Conservation (phyloP, 73 alveolate species). For the Stentor coeruleus region DNA sequence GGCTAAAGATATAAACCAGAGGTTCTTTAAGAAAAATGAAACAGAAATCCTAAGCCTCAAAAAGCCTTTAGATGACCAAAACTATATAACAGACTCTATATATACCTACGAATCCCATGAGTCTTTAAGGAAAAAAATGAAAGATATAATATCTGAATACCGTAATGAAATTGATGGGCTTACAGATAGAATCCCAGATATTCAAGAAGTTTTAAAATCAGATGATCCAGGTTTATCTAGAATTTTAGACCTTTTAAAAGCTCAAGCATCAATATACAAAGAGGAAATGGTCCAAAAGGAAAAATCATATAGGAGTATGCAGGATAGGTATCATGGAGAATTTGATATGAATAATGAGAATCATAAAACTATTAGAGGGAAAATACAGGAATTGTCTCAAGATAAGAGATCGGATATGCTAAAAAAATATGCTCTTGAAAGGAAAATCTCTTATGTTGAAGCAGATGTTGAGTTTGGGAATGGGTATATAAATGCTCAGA, state of each 20-base stretch:
- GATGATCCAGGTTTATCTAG: neutral
- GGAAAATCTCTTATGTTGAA: constrained; percentile 14
- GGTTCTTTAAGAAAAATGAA: neutral
- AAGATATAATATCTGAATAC: neutral
- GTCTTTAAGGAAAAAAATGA: neutral
- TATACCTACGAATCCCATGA: neutral
- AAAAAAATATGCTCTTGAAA: neutral
- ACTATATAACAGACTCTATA: neutral
- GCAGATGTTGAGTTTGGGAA: constrained; percentile 7
- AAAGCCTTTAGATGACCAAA: neutral
- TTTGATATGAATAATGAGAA: neutral
- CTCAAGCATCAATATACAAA: neutral
- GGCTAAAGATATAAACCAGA: constrained; percentile 12
- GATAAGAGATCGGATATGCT: constrained; percentile 1
- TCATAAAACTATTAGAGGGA: neutral
- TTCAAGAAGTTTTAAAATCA: neutral
- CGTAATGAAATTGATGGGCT: neutral
- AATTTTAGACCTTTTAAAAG: neutral
- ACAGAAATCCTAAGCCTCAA: neutral
- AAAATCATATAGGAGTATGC: constrained; percentile 7
- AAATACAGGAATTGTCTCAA: neutral
- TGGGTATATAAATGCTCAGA: neutral
- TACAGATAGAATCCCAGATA: neutral
- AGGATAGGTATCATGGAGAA: neutral
- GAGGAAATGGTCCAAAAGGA: constrained; percentile 12